Conservation (phyloP, 192 early-diverging fungal species). For the Glomus cerebriforme region DNA sequence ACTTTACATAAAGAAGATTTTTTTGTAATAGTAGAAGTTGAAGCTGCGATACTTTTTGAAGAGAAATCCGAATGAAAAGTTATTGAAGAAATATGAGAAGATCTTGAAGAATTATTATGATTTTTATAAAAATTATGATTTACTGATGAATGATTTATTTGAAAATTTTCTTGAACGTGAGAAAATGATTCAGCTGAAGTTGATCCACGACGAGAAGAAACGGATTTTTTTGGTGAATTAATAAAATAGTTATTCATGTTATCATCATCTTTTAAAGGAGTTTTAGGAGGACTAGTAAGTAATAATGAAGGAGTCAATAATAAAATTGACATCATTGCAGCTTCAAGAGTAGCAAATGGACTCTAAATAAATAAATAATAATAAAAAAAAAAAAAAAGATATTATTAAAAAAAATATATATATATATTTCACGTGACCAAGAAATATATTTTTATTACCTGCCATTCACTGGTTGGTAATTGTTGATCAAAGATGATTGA, state of each 20-base stretch:
- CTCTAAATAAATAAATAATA: neutral
- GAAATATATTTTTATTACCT: neutral
- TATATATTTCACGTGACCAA: neutral
- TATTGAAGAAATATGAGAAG: neutral
- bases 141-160: neutral
- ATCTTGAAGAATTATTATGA: neutral
- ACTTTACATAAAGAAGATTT: constrained; percentile 18
- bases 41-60: neutral
- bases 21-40: neutral
- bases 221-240: too few relatives aligned
- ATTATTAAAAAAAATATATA: too few relatives aligned
- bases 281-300: neutral
- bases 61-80: neutral
- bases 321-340: constrained; percentile 26
- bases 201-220: neutral
- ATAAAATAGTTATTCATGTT: neutral
- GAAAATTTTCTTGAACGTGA: too few relatives aligned
- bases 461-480: constrained; percentile 15
- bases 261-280: neutral
- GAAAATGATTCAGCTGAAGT: neutral
- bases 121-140: too few relatives aligned
- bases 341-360: constrained; percentile 20
- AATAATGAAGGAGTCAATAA: constrained; percentile 26
- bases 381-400: neutral
- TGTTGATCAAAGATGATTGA: constrained; percentile 11